phyloP scores from a whole-genome alignment of 2,329 filamentous ascomycete genomes.

The Endoconidiophora laricicola region DNA sequence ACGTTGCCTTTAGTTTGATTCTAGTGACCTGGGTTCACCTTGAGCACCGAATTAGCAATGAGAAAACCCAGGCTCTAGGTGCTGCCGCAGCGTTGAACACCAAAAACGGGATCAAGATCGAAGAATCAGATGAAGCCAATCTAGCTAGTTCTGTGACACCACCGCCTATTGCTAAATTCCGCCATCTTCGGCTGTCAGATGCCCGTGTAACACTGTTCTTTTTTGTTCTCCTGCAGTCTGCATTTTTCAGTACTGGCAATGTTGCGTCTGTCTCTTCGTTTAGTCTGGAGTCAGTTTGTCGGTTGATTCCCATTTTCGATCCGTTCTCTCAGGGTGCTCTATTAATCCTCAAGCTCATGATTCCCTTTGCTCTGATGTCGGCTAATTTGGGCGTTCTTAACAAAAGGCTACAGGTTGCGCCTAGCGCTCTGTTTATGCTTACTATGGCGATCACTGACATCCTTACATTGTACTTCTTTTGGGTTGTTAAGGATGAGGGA shows the following conservation, averaged over 20 bases:
- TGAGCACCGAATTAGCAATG: constrained; percentile 43
- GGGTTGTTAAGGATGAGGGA: constrained; percentile 89
- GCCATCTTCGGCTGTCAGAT: constrained; percentile 65
- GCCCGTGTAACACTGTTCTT: constrained; percentile 84
- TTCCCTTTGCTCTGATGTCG: constrained; percentile 83
- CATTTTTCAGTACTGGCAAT: constrained; percentile 94
- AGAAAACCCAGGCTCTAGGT: neutral
- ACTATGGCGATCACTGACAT: constrained; percentile 86
- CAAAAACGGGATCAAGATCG: neutral
- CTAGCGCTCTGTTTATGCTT: constrained; percentile 81
- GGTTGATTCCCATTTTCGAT: constrained; percentile 81
- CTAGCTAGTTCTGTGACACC: constrained; percentile 15
- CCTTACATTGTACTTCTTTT: constrained; percentile 91
- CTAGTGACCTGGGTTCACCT: constrained; percentile 83
- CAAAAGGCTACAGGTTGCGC: constrained; percentile 63
- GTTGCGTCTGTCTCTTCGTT: constrained; percentile 88
- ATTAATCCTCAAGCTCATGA: constrained; percentile 74
- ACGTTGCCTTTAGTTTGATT: constrained; percentile 70
- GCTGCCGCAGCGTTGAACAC: neutral
- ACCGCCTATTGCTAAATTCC: constrained; percentile 22
- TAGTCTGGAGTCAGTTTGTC: constrained; percentile 74
- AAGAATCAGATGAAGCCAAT: constrained; percentile 4
- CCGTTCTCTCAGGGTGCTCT: constrained; percentile 83
- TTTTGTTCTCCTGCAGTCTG: constrained; percentile 83
- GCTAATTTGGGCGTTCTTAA: constrained; percentile 92